These are phyloP conservation scores for Cryptosporidium ubiquitum DNA, from an alignment of 169 alveolate genomes.

Conservation along the genomic window DNA sequence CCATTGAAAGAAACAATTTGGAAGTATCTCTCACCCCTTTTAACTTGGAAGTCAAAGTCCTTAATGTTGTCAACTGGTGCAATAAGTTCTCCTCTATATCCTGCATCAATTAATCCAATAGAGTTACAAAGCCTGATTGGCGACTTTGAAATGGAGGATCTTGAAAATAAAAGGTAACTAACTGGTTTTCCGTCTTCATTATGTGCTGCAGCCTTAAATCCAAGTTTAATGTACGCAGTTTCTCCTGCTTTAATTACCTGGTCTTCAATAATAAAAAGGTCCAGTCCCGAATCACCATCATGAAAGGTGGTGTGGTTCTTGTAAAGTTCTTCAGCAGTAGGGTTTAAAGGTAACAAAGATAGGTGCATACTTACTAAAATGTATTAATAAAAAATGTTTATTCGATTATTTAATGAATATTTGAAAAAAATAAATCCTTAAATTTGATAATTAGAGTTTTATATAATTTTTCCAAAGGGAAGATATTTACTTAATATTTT, in stretches of 20 bases:
- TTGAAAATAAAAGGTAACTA: conserved; percentile 86
- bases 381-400: not conserved
- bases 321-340: conserved; percentile 79
- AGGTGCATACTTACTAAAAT: not conserved
- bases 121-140: conserved; percentile 90
- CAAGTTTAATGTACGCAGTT: conserved; percentile 86
- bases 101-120: conserved; percentile 91
- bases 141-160: conserved; percentile 90
- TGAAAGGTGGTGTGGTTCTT: conserved; percentile 84
- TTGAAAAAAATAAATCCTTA: not conserved
- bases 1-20: conserved; percentile 90
- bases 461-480: not conserved
- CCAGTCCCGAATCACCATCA: conserved; percentile 91
- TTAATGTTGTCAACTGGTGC: conserved; percentile 91
- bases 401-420: not conserved
- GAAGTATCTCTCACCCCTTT: conserved; percentile 81
- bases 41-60: conserved; percentile 83
- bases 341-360: conserved; percentile 59
- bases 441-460: not conserved
- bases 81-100: conserved; percentile 90
- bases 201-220: conserved; percentile 89
- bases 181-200: conserved; percentile 73
- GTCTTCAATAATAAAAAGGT: conserved; percentile 87
- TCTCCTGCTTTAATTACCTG: conserved; percentile 85
- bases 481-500: not conserved